Evolutionary conservation across 805 yeast genomes (phyloP).

Genomic region (Zygoascus flipseniorum): DNA sequence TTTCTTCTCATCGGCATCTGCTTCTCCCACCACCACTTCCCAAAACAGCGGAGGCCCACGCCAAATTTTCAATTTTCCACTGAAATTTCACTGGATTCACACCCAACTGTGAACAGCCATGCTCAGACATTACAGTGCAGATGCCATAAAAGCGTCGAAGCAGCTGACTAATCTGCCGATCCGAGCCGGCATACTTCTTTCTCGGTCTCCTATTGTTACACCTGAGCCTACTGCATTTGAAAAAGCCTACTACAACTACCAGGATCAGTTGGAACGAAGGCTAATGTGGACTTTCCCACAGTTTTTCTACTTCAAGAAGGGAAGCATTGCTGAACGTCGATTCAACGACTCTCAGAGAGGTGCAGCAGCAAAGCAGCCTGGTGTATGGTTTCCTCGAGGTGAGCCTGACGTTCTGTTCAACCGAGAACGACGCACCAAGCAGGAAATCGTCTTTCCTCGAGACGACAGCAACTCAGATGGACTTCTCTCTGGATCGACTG

Average conservation of each 20-base stretch:
- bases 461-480: slow-evolving; percentile 29
- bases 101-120: not conserved
- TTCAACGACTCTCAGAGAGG: slow-evolving; percentile 67
- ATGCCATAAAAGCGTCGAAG: slow-evolving; percentile 1
- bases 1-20: too few species aligned
- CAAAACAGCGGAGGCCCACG: too few species aligned
- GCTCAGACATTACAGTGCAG: slow-evolving; percentile 1
- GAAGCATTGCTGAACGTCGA: slow-evolving; percentile 79
- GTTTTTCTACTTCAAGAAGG: slow-evolving; percentile 83
- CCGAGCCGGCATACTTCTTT: slow-evolving; percentile 44
- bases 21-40: too few species aligned
- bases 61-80: not conserved
- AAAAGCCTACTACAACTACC: slow-evolving; percentile 67
- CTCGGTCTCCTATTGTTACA: slow-evolving; percentile 80
- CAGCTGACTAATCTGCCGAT: slow-evolving; percentile 8
- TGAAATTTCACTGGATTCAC: not conserved
- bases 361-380: slow-evolving; percentile 65
- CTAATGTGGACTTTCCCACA: slow-evolving; percentile 97
- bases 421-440: slow-evolving; percentile 81
- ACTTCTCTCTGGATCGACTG: slow-evolving; percentile 9
- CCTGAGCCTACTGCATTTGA: slow-evolving; percentile 69
- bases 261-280: slow-evolving; percentile 76
- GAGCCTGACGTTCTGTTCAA: slow-evolving; percentile 78
- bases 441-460: slow-evolving; percentile 70
- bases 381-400: slow-evolving; percentile 74